Evolutionary conservation across 495 filamentous ascomycete species (phyloP).

Genomic region (Aspergillus olivimuriae): DNA sequence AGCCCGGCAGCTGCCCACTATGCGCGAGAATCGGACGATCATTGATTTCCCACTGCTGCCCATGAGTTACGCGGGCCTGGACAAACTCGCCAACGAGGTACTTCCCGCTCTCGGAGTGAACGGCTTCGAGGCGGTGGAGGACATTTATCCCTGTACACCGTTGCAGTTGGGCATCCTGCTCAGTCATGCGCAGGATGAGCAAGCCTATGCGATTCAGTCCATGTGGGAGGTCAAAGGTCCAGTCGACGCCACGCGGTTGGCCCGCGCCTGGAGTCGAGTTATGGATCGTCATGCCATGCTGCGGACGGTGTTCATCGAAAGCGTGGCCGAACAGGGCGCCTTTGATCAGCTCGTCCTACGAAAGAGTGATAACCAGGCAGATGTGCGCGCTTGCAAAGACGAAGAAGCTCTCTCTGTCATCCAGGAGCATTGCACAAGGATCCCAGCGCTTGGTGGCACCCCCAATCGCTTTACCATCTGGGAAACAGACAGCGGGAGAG

Average conservation of each 20-base stretch:
- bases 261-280: no score
- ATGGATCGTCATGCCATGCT: no score
- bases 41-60: background rate
- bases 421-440: constrained; percentile 6
- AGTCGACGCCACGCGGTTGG: no score
- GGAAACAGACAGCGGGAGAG: constrained; percentile 8
- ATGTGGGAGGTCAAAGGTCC: background rate
- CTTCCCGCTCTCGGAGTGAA: background rate
- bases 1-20: background rate
- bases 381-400: no score
- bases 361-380: no score
- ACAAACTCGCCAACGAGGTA: background rate
- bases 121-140: background rate
- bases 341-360: no score
- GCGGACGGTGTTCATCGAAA: no score
- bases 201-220: background rate
- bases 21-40: background rate
- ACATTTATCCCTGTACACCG: background rate
- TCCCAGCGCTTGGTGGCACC: constrained; percentile 25
- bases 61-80: background rate
- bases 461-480: constrained; percentile 20
- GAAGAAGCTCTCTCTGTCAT: no score
- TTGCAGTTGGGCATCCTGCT: background rate
- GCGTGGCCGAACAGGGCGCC: no score
- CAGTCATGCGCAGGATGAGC: background rate